Percentiles rank a stretch among this genome's conserved stretches.
Evolutionary conservation across 2,329 filamentous ascomycete species (phyloP).

Genomic region (Apiospora koreana): DNA sequence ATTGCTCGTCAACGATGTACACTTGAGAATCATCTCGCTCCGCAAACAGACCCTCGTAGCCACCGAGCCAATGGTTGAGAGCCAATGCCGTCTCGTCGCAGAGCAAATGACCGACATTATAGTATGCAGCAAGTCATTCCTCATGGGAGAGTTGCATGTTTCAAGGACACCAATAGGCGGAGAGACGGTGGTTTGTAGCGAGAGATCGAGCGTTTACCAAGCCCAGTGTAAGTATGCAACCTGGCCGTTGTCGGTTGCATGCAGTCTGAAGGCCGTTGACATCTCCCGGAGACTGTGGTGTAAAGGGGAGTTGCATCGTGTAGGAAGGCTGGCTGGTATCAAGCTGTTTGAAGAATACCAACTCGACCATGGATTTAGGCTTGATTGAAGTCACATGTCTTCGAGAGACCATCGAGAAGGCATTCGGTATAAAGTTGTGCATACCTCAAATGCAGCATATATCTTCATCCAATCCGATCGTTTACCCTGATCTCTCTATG

Average conservation of each 20-base stretch:
- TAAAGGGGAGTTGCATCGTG: not conserved
- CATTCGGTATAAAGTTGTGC: too few species aligned
- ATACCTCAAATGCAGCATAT: not conserved
- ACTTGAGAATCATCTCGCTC: slow-evolving; percentile 13
- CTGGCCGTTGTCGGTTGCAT: not conserved
- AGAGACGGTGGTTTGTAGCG: not conserved
- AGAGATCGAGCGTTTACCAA: not conserved
- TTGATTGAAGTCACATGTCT: not conserved
- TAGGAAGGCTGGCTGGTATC: not conserved
- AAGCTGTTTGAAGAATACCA: slow-evolving; percentile 8
- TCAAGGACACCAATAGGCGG: not conserved
- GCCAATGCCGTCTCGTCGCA: not conserved
- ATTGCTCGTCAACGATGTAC: slow-evolving; percentile 27
- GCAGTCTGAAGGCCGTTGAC: not conserved
- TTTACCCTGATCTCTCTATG: not conserved
- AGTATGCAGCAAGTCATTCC: not conserved
- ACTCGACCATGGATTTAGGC: not conserved
- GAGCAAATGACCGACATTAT: not conserved
- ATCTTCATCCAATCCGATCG: not conserved
- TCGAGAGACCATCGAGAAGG: not conserved
- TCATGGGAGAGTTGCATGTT: not conserved
- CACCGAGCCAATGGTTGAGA: not conserved
- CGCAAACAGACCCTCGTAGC: slow-evolving; percentile 17
- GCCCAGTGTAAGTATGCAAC: not conserved
- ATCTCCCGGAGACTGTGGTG: not conserved